Evolutionary conservation across 495 filamentous ascomycete species (phyloP).

Genomic region (Aspergillus olivimuriae): DNA sequence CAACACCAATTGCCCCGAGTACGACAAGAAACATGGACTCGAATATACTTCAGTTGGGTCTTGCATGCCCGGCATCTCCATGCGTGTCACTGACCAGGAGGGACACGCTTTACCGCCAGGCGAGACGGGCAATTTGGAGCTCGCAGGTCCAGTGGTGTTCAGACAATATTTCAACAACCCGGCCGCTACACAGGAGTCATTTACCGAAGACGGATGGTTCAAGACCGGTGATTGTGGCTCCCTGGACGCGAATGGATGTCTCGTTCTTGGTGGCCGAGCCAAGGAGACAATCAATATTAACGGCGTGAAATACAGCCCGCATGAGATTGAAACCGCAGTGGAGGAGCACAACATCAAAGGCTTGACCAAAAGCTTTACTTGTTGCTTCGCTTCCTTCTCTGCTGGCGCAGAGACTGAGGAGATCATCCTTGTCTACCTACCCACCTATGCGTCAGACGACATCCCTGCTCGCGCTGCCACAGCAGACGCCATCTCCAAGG

Average conservation of each 20-base stretch:
- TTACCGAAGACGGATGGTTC: conserved; percentile 72
- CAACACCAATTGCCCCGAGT: conserved; percentile 27
- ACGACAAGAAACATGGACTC: conserved; percentile 19
- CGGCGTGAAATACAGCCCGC: conserved; percentile 39
- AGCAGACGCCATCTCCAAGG: not conserved
- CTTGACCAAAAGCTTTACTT: conserved; percentile 17
- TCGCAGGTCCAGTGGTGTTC: conserved; percentile 60
- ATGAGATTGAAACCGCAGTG: conserved; percentile 37
- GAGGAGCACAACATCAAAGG: conserved; percentile 32
- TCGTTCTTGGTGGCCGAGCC: conserved; percentile 45
- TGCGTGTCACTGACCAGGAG: conserved; percentile 26
- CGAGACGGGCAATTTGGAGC: conserved; percentile 20
- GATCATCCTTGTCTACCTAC: conserved; percentile 29
- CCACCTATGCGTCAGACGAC: conserved; percentile 1
- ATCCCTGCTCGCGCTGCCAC: not conserved
- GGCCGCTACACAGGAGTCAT: conserved; percentile 54
- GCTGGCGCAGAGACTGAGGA: conserved; percentile 26
- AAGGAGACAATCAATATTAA: conserved; percentile 54
- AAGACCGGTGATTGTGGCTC: conserved; percentile 71
- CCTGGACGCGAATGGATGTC: conserved; percentile 50
- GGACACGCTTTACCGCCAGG: not conserved
- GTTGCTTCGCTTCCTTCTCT: conserved; percentile 24
- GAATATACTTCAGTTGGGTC: conserved; percentile 35
- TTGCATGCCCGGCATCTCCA: conserved; percentile 33
- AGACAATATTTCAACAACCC: conserved; percentile 69